Conservation (phyloP, 768 basidiomycete species). For the Mycena alexandri region DNA sequence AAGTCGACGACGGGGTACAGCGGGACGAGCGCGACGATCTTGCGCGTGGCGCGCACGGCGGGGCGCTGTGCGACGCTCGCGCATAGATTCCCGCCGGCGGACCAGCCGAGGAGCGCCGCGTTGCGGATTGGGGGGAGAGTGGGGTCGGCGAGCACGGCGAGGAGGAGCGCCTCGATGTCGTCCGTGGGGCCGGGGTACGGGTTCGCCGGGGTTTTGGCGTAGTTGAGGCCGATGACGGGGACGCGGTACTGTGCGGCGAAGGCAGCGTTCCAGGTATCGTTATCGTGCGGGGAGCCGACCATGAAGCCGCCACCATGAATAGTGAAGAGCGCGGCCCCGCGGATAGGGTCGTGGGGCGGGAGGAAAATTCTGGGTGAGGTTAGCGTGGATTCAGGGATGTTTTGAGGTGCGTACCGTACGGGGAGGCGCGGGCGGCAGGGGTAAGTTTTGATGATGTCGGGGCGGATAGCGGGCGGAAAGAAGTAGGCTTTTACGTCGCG, state of each 20-base stretch:
- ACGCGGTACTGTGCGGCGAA: neutral
- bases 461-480: too few species aligned
- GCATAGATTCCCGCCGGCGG: neutral
- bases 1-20: conserved; percentile 4
- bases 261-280: neutral
- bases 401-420: too few species aligned
- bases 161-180: conserved; percentile 6
- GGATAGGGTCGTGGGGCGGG: too few species aligned
- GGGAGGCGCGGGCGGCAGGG: too few species aligned
- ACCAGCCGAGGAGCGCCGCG: neutral
- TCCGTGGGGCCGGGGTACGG: neutral
- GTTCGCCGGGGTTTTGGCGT: conserved; percentile 1
- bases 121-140: neutral
- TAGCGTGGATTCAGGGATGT: too few species aligned
- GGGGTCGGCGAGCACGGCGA: neutral
- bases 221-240: conserved; percentile 7
- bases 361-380: too few species aligned
- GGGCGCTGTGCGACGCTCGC: too few species aligned
- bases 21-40: neutral
- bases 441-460: too few species aligned
- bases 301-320: conserved; percentile 8
- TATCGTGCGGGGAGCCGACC: neutral
- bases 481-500: too few species aligned
- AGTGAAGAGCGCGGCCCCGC: too few species aligned
- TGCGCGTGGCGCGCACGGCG: too few species aligned